phyloP scores from a whole-genome alignment of 2,329 filamentous ascomycete genomes.

The Aspergillus transmontanensis region DNA sequence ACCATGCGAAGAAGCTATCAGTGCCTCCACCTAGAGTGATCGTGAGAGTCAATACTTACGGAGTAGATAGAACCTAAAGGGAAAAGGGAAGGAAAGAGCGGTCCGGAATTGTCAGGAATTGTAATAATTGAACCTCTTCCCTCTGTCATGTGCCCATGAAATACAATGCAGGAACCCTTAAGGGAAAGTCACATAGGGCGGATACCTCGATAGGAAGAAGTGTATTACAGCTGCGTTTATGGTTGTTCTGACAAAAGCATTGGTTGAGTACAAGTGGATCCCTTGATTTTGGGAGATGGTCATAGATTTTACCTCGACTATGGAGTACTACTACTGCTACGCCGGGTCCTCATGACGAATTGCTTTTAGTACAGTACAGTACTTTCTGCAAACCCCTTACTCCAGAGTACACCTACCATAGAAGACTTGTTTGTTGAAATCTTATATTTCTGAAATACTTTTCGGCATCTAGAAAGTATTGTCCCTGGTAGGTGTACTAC shows the following conservation, averaged over 20 bases:
- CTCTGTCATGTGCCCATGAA: neutral
- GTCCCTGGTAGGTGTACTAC: neutral
- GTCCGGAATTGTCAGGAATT: neutral
- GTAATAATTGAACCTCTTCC: neutral
- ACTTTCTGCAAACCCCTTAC: neutral
- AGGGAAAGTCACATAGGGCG: conserved; percentile 12
- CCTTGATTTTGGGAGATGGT: neutral
- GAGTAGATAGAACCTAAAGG: neutral
- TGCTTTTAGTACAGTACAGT: neutral
- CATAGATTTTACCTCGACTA: neutral
- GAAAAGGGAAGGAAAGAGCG: neutral
- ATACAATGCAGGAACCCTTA: conserved; percentile 11
- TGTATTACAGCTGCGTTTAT: conserved; percentile 7
- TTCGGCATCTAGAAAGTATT: neutral
- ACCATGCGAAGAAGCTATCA: neutral
- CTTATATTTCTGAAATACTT: neutral
- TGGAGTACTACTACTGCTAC: too few species aligned
- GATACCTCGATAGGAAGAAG: neutral
- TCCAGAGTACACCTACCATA: neutral
- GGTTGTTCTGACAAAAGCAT: conserved; percentile 10
- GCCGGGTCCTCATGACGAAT: conserved; percentile 3
- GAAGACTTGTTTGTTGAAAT: neutral
- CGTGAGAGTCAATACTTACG: neutral
- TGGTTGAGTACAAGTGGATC: conserved; percentile 12
- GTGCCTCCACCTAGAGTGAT: neutral